phyloP scores from a whole-genome alignment of 495 filamentous ascomycete species.

The Amorphotheca resinae region DNA sequence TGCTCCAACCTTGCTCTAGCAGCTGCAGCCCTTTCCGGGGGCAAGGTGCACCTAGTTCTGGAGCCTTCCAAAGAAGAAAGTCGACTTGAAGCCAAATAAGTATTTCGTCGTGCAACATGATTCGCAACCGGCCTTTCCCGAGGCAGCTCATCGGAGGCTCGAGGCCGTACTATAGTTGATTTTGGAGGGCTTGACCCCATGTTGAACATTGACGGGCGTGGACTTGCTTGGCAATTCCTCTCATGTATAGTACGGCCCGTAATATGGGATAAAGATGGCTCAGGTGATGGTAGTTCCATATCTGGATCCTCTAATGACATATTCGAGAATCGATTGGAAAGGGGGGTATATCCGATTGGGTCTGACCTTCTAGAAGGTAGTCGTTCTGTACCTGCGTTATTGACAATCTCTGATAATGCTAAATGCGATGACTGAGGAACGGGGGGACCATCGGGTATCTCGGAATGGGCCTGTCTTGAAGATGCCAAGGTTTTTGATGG shows the following conservation, averaged over 20 bases:
- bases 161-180: constrained; percentile 18
- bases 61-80: constrained; percentile 21
- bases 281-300: constrained; percentile 10
- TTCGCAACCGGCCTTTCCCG: constrained; percentile 19
- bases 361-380: constrained; percentile 3
- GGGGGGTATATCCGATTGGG: constrained; percentile 10
- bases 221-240: constrained; percentile 8
- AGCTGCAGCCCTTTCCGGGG: constrained; percentile 47
- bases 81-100: constrained; percentile 19
- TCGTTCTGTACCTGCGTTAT: constrained; percentile 7
- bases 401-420: constrained; percentile 18
- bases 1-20: constrained; percentile 51
- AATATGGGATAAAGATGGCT: constrained; percentile 6
- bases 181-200: constrained; percentile 20
- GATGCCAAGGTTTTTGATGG: constrained; percentile 6
- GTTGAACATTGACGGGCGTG: constrained; percentile 19
- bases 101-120: constrained; percentile 20
- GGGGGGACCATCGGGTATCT: constrained; percentile 1
- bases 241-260: constrained; percentile 7
- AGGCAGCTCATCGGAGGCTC: constrained; percentile 25
- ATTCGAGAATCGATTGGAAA: constrained; percentile 7
- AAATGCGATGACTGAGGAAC: constrained; percentile 1
- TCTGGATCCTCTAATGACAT: constrained; percentile 3
- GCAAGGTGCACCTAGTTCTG: constrained; percentile 33
- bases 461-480: constrained; percentile 3